Conservation (phyloP, 2,329 filamentous ascomycete genomes). For the Colletotrichum caudatum region DNA sequence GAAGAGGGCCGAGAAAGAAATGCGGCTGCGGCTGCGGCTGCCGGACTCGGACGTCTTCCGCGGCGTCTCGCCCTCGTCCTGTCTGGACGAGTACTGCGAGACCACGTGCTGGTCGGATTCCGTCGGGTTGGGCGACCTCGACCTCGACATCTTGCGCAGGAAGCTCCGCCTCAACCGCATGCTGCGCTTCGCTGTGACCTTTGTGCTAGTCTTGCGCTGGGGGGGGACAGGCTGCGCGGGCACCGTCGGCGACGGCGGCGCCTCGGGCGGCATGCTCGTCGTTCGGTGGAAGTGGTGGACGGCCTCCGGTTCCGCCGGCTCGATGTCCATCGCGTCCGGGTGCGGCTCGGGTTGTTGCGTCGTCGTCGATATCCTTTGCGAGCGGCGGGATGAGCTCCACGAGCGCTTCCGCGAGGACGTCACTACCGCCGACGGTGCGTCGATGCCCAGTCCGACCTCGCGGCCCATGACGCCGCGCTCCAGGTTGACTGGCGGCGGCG, state of each 20-base stretch:
- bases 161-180: slow-evolving; percentile 52
- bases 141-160: slow-evolving; percentile 61
- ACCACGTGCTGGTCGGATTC: slow-evolving; percentile 53
- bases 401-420: slow-evolving; percentile 67
- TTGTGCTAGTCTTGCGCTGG: slow-evolving; percentile 18
- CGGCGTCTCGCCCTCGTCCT: slow-evolving; percentile 62
- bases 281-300: slow-evolving; percentile 60
- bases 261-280: slow-evolving; percentile 57
- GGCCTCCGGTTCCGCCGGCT: slow-evolving; percentile 34
- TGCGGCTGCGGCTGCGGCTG: slow-evolving; percentile 53
- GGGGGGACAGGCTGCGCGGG: slow-evolving; percentile 14
- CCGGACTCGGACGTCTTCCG: slow-evolving; percentile 69
- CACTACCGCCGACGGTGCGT: slow-evolving; percentile 64
- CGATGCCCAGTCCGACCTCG: slow-evolving; percentile 67
- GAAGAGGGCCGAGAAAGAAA: slow-evolving; percentile 80
- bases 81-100: slow-evolving; percentile 53
- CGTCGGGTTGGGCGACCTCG: slow-evolving; percentile 61
- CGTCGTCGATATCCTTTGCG: slow-evolving; percentile 47
- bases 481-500: slow-evolving; percentile 66
- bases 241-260: slow-evolving; percentile 42
- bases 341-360: slow-evolving; percentile 34
- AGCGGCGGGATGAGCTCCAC: slow-evolving; percentile 52
- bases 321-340: slow-evolving; percentile 38
- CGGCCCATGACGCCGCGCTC: slow-evolving; percentile 72
- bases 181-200: slow-evolving; percentile 47